Evolutionary conservation across 1,139 yeast genomes (phyloP).

Genomic region (Debaryomyces nepalensis): DNA sequence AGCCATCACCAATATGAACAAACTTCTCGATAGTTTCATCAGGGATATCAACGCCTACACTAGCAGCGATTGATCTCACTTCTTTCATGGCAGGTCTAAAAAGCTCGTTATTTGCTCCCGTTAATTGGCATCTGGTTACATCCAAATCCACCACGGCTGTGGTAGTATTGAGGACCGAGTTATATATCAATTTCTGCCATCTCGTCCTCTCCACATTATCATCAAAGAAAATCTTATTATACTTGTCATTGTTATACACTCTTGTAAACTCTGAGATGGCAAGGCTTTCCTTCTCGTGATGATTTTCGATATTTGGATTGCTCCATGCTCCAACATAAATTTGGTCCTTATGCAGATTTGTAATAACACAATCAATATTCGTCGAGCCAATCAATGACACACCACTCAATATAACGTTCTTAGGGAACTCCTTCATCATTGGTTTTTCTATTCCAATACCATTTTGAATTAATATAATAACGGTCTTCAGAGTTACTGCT

Average conservation of each 20-base stretch:
- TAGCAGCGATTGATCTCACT: conserved; percentile 61
- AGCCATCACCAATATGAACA: conserved; percentile 64
- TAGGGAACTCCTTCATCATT: conserved; percentile 60
- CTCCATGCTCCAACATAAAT: conserved; percentile 60
- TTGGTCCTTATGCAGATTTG: conserved; percentile 57
- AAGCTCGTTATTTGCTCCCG: conserved; percentile 53
- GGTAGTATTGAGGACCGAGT: conserved; percentile 67
- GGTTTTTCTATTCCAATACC: conserved; percentile 76
- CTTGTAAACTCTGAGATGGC: conserved; percentile 47
- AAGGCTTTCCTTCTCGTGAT: conserved; percentile 24
- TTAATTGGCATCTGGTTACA: conserved; percentile 60
- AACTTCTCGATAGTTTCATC: conserved; percentile 49
- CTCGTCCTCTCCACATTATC: conserved; percentile 56
- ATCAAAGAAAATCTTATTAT: conserved; percentile 51
- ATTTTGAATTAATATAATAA: conserved; percentile 70
- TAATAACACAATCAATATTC: conserved; percentile 55
- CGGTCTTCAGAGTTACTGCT: conserved; percentile 54
- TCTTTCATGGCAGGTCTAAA: conserved; percentile 71
- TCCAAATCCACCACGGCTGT: conserved; percentile 58
- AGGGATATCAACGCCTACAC: conserved; percentile 61
- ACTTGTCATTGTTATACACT: conserved; percentile 49
- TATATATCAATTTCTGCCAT: conserved; percentile 77
- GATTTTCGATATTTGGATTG: conserved; percentile 24
- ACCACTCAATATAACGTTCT: conserved; percentile 64
- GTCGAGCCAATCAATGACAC: conserved; percentile 72